Evolutionary conservation across 2,329 filamentous ascomycete species (phyloP), one percentile per base, ranked within the genome.

Genomic region (Pestalotiopsis sp.): DNA sequence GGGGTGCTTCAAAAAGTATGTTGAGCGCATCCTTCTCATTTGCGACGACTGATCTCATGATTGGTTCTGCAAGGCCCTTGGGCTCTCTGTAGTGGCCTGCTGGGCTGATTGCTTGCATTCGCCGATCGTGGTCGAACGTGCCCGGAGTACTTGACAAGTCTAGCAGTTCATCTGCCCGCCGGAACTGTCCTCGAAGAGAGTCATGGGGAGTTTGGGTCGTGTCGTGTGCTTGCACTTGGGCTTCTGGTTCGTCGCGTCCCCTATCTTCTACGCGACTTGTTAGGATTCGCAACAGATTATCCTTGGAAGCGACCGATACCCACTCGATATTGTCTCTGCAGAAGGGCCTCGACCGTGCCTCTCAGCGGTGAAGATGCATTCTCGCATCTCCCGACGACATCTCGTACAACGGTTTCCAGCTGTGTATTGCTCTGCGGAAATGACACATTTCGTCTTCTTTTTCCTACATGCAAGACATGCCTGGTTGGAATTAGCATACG

Each of bases 1-100:
- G 55, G 11, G 82, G 83, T 26, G 84, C 84, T 66, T 86, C 83
- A 66, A 86, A 86, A 1, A 87, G 76, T 20, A 87, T 77, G 62
- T 84, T 85, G 44, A 86, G 71, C 4, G 85, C 85, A 76, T 86
- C 84, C 64, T 85, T 86, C 11, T 83, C 83, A 67, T 82, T 86
- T 0, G 84, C 84, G 3, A 87, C 85, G 9, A 86, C 82, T 0
- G 80, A 84, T 60, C 81, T 75, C 75, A 85, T 81, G 22, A 84
- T 67, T 24, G 67, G 68, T 3, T 68, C 68, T 1, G 69, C 10
- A 14, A 63, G 30, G 13, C 30, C 60, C 3, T 26, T 5, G 17
- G 60, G 20, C 17, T n/a, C 20, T 39, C 35, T 14, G 14, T 35
- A 20, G 57, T 63, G 35, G 24, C 24, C 20, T 14, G 11, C 20